Base-by-base conservation (phyloP, 1,139 yeast species). In the Debaryomyces coudertii region DNA sequence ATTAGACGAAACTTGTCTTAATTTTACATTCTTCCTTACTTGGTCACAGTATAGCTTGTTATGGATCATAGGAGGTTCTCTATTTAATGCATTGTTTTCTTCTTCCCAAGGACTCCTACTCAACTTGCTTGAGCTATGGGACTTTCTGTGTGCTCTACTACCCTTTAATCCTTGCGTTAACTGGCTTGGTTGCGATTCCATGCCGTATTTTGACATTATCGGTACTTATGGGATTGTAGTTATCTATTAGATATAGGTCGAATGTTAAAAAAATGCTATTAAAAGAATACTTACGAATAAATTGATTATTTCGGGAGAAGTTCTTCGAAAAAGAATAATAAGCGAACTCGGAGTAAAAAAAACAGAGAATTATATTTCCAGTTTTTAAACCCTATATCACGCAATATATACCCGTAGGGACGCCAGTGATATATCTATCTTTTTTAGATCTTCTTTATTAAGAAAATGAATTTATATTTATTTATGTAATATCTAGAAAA, bases 41-140 rank as follows among this genome's bases (percentile, higher is more conserved):
- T 51, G 55, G n/a, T 69, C 72, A 49, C 69, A 60, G 47, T 64
- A 61, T 36, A 71, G 57, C 45, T 71, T 71, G 46, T 60, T 65
- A 48, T 71, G 77, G 36, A 71, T 66, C 49, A 57, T 58, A n/a
- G 76, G 75, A 15, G 53, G 54, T 36, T 63, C 66, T n/a, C 64
- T 44, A 36, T 34, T 41, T 4, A 27, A 28, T 14, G 18, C 34
- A 16, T 42, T 31, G 15, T 16, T 30, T 20, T 29, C 38, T 20
- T 41, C 31, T 12, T 28, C 38, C 12, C 33, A 31, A 6, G 33
- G 25, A n/a, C 25, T 34, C 16, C 25, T 33, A 15, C 40, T 27
- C 11, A 28, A 16, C 15, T 36, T 25, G 12, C n/a, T 25, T 6
- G 23, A 12, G n/a, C 16, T 24, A 14, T 27, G 25, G 4, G 11